A percentile compares a stretch with the other conserved stretches of the same genome.
Evolutionary conservation across 768 basidiomycete genomes (phyloP).

Genomic region (Tremella fuciformis): DNA sequence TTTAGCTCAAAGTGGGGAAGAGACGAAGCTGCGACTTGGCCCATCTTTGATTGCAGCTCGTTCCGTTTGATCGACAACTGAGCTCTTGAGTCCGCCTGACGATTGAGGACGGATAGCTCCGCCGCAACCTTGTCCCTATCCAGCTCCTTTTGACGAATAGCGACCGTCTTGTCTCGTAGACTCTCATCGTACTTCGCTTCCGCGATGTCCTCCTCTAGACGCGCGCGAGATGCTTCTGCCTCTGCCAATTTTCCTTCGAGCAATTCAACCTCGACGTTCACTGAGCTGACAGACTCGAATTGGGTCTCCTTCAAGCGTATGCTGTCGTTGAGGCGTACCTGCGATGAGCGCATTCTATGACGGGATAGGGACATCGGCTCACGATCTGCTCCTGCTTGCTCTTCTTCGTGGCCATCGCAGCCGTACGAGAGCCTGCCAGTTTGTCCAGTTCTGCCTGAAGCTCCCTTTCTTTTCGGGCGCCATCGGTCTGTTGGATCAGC

Average conservation of each 20-base stretch:
- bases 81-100: slow-evolving; percentile 77
- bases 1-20: slow-evolving; percentile 33
- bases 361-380: slow-evolving; percentile 8
- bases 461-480: slow-evolving; percentile 53
- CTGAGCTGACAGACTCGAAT: slow-evolving; percentile 48
- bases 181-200: slow-evolving; percentile 47
- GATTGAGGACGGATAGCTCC: slow-evolving; percentile 68
- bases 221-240: slow-evolving; percentile 23
- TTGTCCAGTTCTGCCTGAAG: slow-evolving; percentile 60
- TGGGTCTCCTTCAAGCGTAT: slow-evolving; percentile 46
- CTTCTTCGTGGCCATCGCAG: slow-evolving; percentile 43
- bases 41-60: slow-evolving; percentile 64
- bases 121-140: slow-evolving; percentile 65
- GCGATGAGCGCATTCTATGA: slow-evolving; percentile 5
- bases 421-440: slow-evolving; percentile 59
- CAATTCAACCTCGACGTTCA: slow-evolving; percentile 59
- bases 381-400: slow-evolving; percentile 52
- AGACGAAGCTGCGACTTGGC: slow-evolving; percentile 68
- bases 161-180: slow-evolving; percentile 31
- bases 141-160: slow-evolving; percentile 65
- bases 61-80: slow-evolving; percentile 70
- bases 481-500: slow-evolving; percentile 38
- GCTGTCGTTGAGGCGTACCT: slow-evolving; percentile 42
- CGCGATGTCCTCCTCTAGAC: slow-evolving; percentile 38
- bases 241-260: slow-evolving; percentile 41